Base-by-base conservation (phyloP, 345 rosid genomes). In the Moringa oleifera region DNA sequence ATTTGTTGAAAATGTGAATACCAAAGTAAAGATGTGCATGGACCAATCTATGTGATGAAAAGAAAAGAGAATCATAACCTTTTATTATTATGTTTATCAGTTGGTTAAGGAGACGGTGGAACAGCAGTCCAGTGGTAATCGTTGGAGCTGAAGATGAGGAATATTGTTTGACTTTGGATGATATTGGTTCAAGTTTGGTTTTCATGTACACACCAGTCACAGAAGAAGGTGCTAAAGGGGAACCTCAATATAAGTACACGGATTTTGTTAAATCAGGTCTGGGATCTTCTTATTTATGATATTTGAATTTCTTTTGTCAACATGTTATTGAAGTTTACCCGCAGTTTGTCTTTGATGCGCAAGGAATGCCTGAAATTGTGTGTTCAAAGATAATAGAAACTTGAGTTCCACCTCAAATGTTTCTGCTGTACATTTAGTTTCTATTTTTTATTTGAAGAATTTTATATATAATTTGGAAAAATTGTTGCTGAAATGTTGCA, bases 201-300 rank as follows among this genome's bases (percentile, higher is more conserved):
- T 93, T 85, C 72, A 93, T 93, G 98, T 90, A 88, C 68, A 90
- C 98, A 20, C 98, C 98, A 45, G 94, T 93, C 61, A 88, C 97
- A 3, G 90, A 90, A 77, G 97, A 71, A 81, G 94, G 97, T 61
- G 87, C 89, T 67, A 93, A 85, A 79, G 98, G 98, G 77, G 98
- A 93, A 70, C 96, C 98, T 55, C 97, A 85, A 55, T 88, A 88
- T 68, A 90, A 93, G 67, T 88, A 93, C 69, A 93, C 98, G 12
- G 98, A 93, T 72, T 93, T 90, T 69, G 84, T 93, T 62, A 93
- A 80, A 88, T 94, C 98, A 80, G 98, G 98, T 68, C 15, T 20
- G 68, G 49, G 20, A 47, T 64, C 46, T 36, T 62, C 52, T 4
- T 58, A 9, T 23, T 65, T 56, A 8, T 41, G 47, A 9, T 41